Conservation (phyloP, 1,284 basidiomycete genomes). For the Schizophyllum commune region DNA sequence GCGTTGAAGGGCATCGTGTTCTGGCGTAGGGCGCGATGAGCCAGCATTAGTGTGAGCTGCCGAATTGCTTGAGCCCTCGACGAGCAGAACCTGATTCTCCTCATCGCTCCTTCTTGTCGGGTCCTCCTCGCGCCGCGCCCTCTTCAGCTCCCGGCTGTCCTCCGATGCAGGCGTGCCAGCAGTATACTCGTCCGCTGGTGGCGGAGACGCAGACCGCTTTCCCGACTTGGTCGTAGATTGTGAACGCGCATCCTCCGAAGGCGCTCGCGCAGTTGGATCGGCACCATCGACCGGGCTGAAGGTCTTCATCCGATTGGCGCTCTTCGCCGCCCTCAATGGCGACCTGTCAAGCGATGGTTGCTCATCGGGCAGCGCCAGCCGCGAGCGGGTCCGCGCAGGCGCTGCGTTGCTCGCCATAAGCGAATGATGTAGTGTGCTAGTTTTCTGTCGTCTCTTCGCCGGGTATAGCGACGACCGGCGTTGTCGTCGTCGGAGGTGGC, state of each 20-base stretch:
- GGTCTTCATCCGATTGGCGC: slow-evolving; percentile 20
- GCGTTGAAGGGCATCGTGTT: slow-evolving; percentile 19
- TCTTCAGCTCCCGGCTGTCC: slow-evolving; percentile 26
- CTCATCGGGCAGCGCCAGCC: slow-evolving; percentile 35
- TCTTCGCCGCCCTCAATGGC: slow-evolving; percentile 44
- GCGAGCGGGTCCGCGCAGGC: slow-evolving; percentile 36
- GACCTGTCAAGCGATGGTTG: slow-evolving; percentile 34
- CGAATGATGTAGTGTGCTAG: slow-evolving; percentile 9
- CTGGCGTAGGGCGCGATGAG: slow-evolving; percentile 1
- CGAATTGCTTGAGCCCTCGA: background rate
- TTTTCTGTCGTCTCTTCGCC: background rate
- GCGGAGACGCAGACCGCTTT: slow-evolving; percentile 36
- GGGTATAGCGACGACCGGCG: background rate
- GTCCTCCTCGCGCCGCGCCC: slow-evolving; percentile 24
- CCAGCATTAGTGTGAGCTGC: background rate
- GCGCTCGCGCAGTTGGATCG: background rate
- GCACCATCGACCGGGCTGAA: slow-evolving; percentile 1
- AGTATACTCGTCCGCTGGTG: slow-evolving; percentile 21
- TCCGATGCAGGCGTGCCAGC: background rate
- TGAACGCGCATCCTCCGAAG: slow-evolving; percentile 15
- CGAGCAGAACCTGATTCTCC: slow-evolving; percentile 5
- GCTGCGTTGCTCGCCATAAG: slow-evolving; percentile 20
- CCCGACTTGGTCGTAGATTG: slow-evolving; percentile 7
- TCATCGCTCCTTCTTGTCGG: slow-evolving; percentile 4
- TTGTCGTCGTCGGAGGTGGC: background rate